These are phyloP conservation scores for Tetrapyrgos nigripes DNA, from an alignment of 1,284 basidiomycete genomes.

Conservation along the genomic window DNA sequence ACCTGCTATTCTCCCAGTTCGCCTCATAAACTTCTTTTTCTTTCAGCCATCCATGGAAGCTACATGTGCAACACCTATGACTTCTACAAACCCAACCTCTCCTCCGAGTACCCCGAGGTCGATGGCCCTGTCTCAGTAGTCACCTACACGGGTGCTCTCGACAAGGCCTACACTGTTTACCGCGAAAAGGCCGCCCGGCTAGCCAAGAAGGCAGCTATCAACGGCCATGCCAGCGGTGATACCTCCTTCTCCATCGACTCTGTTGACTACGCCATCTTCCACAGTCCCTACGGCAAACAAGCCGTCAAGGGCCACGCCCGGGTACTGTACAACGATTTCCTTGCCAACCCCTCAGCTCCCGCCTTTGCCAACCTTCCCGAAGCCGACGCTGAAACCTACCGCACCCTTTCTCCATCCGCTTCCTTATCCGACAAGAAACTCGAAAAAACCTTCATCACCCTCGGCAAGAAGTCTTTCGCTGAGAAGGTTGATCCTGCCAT, in stretches of 20 bases:
- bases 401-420: constrained; percentile 70
- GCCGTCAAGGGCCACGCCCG: constrained; percentile 98
- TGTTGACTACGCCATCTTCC: constrained; percentile 92
- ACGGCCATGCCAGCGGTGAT: constrained; percentile 44
- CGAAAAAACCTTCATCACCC: constrained; percentile 90
- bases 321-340: constrained; percentile 92
- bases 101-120: constrained; percentile 95
- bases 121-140: constrained; percentile 97
- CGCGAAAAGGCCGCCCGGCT: constrained; percentile 82
- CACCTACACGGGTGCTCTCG: constrained; percentile 94
- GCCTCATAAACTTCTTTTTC: constrained; percentile 16
- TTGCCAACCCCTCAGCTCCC: constrained; percentile 76
- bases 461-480: constrained; percentile 69
- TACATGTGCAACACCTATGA: constrained; percentile 99
- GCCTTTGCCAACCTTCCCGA: constrained; percentile 72
- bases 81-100: constrained; percentile 96
- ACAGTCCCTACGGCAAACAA: constrained; percentile 97
- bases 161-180: constrained; percentile 89
- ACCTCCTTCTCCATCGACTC: constrained; percentile 75
- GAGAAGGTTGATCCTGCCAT: constrained; percentile 69
- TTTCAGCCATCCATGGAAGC: constrained; percentile 91
- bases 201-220: constrained; percentile 55
- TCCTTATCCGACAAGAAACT: constrained; percentile 93
- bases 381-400: constrained; percentile 71
- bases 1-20: constrained; percentile 5